These are phyloP conservation scores for Dothideomycetidae sp. DNA, from an alignment of 2,329 filamentous ascomycete genomes.

Conservation along the genomic window DNA sequence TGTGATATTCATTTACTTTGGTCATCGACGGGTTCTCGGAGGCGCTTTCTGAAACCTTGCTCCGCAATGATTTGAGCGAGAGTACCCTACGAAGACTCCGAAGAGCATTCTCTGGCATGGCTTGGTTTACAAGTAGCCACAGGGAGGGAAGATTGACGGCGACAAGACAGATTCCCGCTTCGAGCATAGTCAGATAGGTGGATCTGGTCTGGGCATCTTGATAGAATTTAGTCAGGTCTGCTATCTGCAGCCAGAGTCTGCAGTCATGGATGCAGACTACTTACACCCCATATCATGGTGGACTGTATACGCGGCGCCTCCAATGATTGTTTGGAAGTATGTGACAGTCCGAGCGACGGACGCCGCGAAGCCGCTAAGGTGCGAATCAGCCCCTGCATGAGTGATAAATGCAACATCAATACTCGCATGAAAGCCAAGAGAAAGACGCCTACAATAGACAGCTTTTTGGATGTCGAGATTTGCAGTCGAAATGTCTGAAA, in stretches of 20 bases:
- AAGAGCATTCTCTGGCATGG: neutral
- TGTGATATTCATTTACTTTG: too few relatives aligned
- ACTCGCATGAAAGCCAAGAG: neutral
- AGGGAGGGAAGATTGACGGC: constrained; percentile 6
- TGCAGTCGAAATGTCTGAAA: neutral
- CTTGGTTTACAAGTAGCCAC: neutral
- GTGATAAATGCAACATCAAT: too few relatives aligned
- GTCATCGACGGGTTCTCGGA: neutral
- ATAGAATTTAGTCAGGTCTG: too few relatives aligned
- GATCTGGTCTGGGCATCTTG: neutral
- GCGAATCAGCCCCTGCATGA: too few relatives aligned
- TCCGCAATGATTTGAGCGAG: constrained; percentile 22
- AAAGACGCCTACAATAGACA: neutral
- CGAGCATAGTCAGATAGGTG: constrained; percentile 2
- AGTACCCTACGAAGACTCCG: constrained; percentile 6
- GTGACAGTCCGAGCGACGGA: neutral
- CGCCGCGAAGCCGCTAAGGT: neutral
- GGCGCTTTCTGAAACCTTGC: neutral
- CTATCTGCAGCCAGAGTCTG: too few relatives aligned
- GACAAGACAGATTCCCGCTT: constrained; percentile 2
- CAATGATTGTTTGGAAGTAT: neutral
- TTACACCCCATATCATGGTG: neutral
- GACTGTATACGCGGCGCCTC: neutral
- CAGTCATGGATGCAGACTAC: too few relatives aligned
- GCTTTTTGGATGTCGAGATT: neutral